Base-by-base conservation (phyloP, 2,329 filamentous ascomycete species). In the Drechmeria coniospora region DNA sequence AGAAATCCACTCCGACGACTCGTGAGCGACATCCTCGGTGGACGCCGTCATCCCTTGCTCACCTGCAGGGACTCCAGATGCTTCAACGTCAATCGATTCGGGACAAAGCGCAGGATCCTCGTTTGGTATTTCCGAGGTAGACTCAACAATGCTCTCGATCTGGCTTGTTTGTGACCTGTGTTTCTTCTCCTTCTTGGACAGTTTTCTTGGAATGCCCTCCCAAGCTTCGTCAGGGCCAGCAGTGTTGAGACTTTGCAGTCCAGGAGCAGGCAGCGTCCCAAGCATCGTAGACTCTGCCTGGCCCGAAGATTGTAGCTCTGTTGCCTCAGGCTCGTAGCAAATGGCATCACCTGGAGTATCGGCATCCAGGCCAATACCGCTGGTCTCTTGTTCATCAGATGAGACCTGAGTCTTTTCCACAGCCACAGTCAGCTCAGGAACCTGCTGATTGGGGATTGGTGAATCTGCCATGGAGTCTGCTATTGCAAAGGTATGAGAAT, bases 101-200 rank as follows among this genome's bases (percentile, higher is more conserved):
- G 14, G 5, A 6, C 4, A 11, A 17, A 24, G 5, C 4, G n/a
- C 15, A 4, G 20, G 13, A 12, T 28, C 30, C 22, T 28, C 20
- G 15, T 15, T 25, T 10, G 25, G 8, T 11, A 29, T 14, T 14
- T 25, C 21, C 10, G 16, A 8, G 11, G 12, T 11, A 15, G 29
- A 10, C 4, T 26, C 24, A 6, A 15, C 11, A 8, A 24, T 11
- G 6, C 19, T 13, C 15, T 35, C 19, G 5, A 12, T 19, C 14
- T 25, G 13, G 15, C 12, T 32, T 6, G 15, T 26, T 15, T 33
- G 29, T 23, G 32, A 33, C 27, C 33, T 36, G 17, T 44, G 42
- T 31, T 43, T 47, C 27, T 45, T 51, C n/a, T 45, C 40, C 25
- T 50, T 48, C 32, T 46, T 47, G 1, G 41, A 44, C 15, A 33